phyloP scores from a whole-genome alignment of 352 stramenopile genomes.

The Phytopythium oedochilum region DNA sequence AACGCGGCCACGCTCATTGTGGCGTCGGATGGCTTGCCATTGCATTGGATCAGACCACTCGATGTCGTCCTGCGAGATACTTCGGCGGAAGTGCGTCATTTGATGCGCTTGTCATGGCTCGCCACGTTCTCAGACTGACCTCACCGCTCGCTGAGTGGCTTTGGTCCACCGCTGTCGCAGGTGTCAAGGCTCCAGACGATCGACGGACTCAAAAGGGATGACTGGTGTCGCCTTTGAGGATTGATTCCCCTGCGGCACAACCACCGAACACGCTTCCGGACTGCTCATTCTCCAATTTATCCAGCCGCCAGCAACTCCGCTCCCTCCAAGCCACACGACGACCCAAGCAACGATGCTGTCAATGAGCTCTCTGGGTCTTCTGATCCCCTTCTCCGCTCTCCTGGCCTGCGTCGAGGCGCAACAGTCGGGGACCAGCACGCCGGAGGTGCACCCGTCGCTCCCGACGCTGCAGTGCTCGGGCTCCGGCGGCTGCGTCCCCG shows the following conservation, averaged over 20 bases:
- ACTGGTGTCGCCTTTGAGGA: background rate
- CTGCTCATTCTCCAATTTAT: background rate
- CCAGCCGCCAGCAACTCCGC: background rate
- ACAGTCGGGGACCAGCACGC: slow-evolving; percentile 34
- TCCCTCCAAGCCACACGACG: background rate
- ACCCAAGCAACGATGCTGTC: background rate
- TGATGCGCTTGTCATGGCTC: background rate
- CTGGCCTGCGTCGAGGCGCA: slow-evolving; percentile 24
- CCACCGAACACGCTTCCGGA: too few species aligned
- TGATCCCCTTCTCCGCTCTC: slow-evolving; percentile 12
- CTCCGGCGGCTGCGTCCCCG: slow-evolving; percentile 27
- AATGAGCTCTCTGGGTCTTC: background rate
- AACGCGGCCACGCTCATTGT: background rate
- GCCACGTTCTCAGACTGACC: background rate
- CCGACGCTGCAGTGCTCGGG: slow-evolving; percentile 39
- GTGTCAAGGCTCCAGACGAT: background rate
- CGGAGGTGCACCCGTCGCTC: slow-evolving; percentile 51
- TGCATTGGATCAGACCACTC: too few species aligned
- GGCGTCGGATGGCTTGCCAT: too few species aligned
- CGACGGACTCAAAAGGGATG: background rate
- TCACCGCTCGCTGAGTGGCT: background rate
- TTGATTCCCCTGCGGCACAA: too few species aligned
- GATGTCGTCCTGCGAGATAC: background rate
- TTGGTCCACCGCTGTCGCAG: background rate
- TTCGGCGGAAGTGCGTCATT: background rate